Evolutionary conservation across 768 basidiomycete species (phyloP), one percentile per base, ranked within the genome.

Genomic region (Amanita polypyramis): DNA sequence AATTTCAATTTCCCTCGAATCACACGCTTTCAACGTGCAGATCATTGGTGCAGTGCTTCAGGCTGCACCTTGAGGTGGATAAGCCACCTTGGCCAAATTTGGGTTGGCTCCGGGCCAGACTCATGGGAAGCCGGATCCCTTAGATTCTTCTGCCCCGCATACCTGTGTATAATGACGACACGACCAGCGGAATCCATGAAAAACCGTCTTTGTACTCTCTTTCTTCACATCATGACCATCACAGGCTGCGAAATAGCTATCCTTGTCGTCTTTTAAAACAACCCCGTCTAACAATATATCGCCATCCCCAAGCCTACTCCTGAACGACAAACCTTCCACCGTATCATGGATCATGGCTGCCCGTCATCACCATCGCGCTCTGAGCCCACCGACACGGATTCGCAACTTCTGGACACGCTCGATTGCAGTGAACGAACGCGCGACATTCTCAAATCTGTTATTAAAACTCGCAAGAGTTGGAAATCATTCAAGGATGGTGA

Each of bases 401-500:
- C 27, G 15, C 34, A 33, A 10, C 43, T 36, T 40, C 43, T 38
- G 2, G 59, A 56, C 43, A 51, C 55, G 15, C 59, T 60, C 50
- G 57, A 64, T 25, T 32, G 21, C 15, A 33, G 19, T 20, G 32
- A 9, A 27, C 27, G 33, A 17, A 49, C 47, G 29, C 47, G 71
- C 42, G 79, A 81, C 50, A 80, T 82, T 52, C 75, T 84, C 61
- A 70, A 78, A 58, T 75, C 76, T 41, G 79, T 86, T 52, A 74
- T 83, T 53, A 76, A 72, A 52, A 75, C 75, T 36, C 75, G 85
- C 54, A 85, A 85, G 63, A 80, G 75, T 57, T 87, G 82, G 82
- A 84, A 85, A 60, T 84, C 80, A 0, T 63, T 81, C 21, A 75
- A 76, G 59, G 84, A 82, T 38, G 76, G 79, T 25, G 84, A 87